Base-by-base conservation (phyloP, 202 grass and related monocot species). In the Dendrocalamus latiflorus region DNA sequence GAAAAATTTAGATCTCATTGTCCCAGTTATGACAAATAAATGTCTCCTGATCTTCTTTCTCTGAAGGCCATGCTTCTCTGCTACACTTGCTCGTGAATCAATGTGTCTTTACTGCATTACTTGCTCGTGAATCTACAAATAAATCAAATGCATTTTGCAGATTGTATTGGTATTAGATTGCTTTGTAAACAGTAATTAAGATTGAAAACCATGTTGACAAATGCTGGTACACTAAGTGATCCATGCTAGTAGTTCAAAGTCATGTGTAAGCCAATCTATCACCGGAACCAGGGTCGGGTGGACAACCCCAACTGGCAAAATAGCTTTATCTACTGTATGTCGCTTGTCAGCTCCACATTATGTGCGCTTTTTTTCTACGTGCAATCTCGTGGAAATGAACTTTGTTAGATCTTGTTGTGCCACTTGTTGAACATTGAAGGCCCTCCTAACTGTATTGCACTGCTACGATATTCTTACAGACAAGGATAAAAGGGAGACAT, bases 71-170 rank as follows among this genome's bases (percentile, higher is more conserved):
- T 17, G 15, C 53, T 83, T 43, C 8, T 79, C 22, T 79, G n/a
- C 67, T 62, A 79, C 62, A 26, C 42, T 78, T 83, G 21, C 26
- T 70, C 25, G 16, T 61, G 41, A 43, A 38, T 20, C 59, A 20
- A 60, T 11, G 41, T 33, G 77, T 42, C 15, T 48, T 33, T 72
- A 16, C 70, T 57, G 81, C 57, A 59, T 48, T 51, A 21, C 7
- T 54, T 77, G 58, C 45, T 69, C 16, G 14, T 61, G 9, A 54
- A 41, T 68, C 59, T 78, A 79, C 28, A 82, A 86, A 86, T 90
- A 86, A 90, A 75, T 51, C 68, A 70, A 62, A 83, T 48, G 79
- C 79, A 86, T 70, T 79, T 69, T 69, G 74, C 61, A 70, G 67
- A 68, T 45, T 90, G 74, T 79, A 75, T 79, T 63, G 51, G 21